These are phyloP conservation scores for Aureobasidium vineae DNA, from an alignment of 2,329 filamentous ascomycete genomes.

Conservation along the genomic window DNA sequence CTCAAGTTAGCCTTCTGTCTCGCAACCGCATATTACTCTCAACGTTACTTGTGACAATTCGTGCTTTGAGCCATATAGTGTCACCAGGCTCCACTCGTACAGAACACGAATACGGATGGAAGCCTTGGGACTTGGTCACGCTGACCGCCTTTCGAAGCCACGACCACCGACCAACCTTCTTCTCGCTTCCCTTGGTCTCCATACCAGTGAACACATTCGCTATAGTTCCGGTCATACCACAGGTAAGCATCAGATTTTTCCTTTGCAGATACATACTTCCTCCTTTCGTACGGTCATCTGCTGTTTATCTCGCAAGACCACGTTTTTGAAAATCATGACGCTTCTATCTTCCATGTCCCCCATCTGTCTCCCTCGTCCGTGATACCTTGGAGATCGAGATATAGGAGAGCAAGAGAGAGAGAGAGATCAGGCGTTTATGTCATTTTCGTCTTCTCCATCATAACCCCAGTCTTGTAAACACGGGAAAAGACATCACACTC, in stretches of 20 bases:
- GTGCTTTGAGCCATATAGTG: too few relatives aligned
- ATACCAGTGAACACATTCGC: neutral
- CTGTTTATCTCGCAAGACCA: too few relatives aligned
- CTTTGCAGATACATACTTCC: neutral
- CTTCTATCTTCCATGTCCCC: neutral
- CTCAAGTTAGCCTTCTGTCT: too few relatives aligned
- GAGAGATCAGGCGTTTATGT: neutral
- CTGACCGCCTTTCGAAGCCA: neutral
- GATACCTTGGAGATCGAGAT: neutral
- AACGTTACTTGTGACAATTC: too few relatives aligned
- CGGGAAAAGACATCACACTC: neutral
- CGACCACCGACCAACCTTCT: neutral
- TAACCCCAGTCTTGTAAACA: neutral
- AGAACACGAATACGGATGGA: neutral
- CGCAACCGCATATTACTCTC: too few relatives aligned
- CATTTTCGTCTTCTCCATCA: too few relatives aligned
- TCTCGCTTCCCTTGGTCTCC: neutral
- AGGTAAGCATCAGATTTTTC: neutral
- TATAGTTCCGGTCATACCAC: too few relatives aligned
- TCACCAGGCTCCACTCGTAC: too few relatives aligned
- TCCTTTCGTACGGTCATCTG: too few relatives aligned
- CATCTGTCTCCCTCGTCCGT: neutral
- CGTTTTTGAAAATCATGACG: neutral
- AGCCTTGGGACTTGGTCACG: neutral
- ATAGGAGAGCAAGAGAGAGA: neutral